Conservation (phyloP, 2,329 filamentous ascomycete species). For the Cladophialophora bantiana region DNA sequence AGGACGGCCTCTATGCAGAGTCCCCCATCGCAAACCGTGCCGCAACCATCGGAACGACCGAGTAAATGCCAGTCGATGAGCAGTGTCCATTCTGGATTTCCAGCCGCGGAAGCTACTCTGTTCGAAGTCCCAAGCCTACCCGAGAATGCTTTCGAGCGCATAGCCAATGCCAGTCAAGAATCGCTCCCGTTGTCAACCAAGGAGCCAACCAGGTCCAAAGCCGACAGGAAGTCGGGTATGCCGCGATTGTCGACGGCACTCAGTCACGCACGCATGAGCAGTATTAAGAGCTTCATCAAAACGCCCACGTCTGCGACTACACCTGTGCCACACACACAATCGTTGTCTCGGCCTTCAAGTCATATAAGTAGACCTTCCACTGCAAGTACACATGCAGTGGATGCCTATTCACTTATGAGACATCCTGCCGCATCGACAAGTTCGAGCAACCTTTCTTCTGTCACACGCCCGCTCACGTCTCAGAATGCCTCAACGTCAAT, state of each 20-base stretch:
- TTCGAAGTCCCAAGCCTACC: constrained; percentile 36
- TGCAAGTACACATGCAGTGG: constrained; percentile 21
- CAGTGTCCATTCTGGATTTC: constrained; percentile 29
- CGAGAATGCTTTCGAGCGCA: constrained; percentile 35
- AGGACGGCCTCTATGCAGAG: constrained; percentile 30
- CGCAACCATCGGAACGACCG: constrained; percentile 23
- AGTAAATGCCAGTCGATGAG: constrained; percentile 29
- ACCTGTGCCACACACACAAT: constrained; percentile 17
- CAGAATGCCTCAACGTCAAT: constrained; percentile 22
- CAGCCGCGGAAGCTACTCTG: constrained; percentile 34
- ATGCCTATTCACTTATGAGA: constrained; percentile 15
- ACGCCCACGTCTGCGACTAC: constrained; percentile 30
- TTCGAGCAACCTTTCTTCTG: constrained; percentile 12
- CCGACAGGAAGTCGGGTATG: constrained; percentile 33
- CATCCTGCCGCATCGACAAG: constrained; percentile 17
- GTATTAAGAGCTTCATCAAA: constrained; percentile 39
- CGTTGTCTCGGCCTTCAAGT: constrained; percentile 26
- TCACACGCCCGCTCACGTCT: constrained; percentile 26
- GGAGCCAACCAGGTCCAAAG: constrained; percentile 10
- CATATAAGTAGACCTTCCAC: constrained; percentile 33
- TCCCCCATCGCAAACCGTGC: constrained; percentile 22
- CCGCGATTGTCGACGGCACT: constrained; percentile 34
- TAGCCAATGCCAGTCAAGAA: constrained; percentile 36
- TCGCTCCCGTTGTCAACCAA: constrained; percentile 28
- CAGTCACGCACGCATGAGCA: constrained; percentile 38